Evolutionary conservation across 202 grass and related monocot genomes (phyloP), one percentile per base, ranked within the genome.

Genomic region (Zoysia matrella): DNA sequence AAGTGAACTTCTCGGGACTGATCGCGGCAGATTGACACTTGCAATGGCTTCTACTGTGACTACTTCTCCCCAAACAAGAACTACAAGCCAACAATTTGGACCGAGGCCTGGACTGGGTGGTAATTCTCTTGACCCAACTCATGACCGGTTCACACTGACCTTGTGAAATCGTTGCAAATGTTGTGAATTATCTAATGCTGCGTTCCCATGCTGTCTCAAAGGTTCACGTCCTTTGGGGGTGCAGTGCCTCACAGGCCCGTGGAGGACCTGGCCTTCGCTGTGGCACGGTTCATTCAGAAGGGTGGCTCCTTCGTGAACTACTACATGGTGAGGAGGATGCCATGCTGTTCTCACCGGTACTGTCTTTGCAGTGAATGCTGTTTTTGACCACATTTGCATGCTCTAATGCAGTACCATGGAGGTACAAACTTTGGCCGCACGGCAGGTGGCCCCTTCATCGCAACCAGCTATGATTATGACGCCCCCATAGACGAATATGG

Each of bases 401-500:
- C 36, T 86, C 52, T 73, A 51, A 30, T 69, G 41, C 51, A 98
- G 96, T 98, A 98, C 72, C 96, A 98, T 76, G 96, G 96, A 85
- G 96, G 96, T 16, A 98, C 96, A 14, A 98, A 98, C 69, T 98
- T 98, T 75, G 96, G 87, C 5, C 91, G 96, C 46, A 98, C 91
- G 0, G 84, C 96, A 0, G 96, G 95, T 67, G 95, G 96, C 55
- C 96, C 96, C 14, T 99, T 99, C 68, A 92, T 99, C 1, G 74
- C 96, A 53, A 99, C 93, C 8, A 99, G 96, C 83, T 99, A 99
- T 16, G 96, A 99, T 53, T 99, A 99, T 55, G 96, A 99, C 53
- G 96, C 96, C 8, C 96, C 96, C 2, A 95, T 99, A 6, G 96
- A 99, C 63, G 96, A 99, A 94, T 99, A 87, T 46, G 96, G 96